Percentiles rank a stretch among this genome's conserved stretches.
Conservation (phyloP, 352 stramenopile genomes). For the Phytophthora cryptogea region DNA sequence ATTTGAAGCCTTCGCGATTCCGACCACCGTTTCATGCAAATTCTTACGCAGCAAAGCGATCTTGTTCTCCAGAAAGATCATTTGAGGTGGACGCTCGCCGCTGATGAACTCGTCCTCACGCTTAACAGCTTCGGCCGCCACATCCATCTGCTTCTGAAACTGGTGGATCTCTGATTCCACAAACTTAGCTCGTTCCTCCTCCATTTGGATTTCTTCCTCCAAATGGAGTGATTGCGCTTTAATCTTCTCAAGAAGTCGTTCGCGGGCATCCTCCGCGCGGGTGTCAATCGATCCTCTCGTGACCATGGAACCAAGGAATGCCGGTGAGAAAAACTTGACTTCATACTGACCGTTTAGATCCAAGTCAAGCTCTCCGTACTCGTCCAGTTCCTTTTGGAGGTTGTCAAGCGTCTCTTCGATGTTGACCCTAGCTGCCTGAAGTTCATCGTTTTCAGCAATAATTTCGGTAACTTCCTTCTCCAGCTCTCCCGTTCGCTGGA, state of each 20-base stretch:
- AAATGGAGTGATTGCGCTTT: slow-evolving; percentile 53
- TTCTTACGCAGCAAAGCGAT: slow-evolving; percentile 70
- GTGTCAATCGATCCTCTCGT: slow-evolving; percentile 69
- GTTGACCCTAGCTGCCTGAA: slow-evolving; percentile 49
- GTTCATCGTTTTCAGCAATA: slow-evolving; percentile 70
- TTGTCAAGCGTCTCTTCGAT: slow-evolving; percentile 64
- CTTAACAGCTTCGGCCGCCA: slow-evolving; percentile 61
- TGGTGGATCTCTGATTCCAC: slow-evolving; percentile 70
- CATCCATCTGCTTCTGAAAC: slow-evolving; percentile 71
- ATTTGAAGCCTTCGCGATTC: slow-evolving; percentile 57
- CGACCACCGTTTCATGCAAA: slow-evolving; percentile 66
- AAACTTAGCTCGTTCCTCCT: slow-evolving; percentile 55
- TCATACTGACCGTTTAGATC: slow-evolving; percentile 39
- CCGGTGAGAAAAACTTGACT: slow-evolving; percentile 73
- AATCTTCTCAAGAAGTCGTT: slow-evolving; percentile 65
- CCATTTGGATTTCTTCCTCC: slow-evolving; percentile 63
- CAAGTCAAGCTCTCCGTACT: slow-evolving; percentile 66
- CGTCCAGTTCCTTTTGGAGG: slow-evolving; percentile 68
- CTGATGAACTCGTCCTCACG: slow-evolving; percentile 83
- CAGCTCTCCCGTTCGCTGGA: slow-evolving; percentile 51
- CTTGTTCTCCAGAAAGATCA: slow-evolving; percentile 82
- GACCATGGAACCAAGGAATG: slow-evolving; percentile 66
- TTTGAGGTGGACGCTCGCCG: slow-evolving; percentile 72
- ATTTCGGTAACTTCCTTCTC: slow-evolving; percentile 78
- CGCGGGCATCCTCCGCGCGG: slow-evolving; percentile 57